Conservation (phyloP, 2,329 filamentous ascomycete genomes). For the Pseudocercospora musae region DNA sequence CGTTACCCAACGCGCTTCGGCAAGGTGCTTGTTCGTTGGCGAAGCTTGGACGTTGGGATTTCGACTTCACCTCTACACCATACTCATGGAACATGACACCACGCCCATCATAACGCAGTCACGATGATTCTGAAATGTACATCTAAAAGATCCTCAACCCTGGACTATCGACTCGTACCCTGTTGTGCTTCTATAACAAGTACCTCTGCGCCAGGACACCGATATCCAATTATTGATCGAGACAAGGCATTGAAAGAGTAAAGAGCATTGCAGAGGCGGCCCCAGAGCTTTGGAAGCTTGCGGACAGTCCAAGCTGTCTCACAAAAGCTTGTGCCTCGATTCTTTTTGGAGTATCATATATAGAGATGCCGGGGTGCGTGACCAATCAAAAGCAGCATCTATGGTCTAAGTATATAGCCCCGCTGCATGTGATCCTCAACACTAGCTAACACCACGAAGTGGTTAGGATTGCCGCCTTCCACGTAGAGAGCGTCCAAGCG, state of each 20-base stretch:
- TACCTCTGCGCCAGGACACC: not conserved
- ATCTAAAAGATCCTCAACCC: not conserved
- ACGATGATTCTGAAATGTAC: not conserved
- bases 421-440: no score
- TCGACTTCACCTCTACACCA: not conserved
- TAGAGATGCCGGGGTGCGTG: no score
- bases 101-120: no score
- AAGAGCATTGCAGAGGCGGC: no score
- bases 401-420: no score
- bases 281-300: no score
- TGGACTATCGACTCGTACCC: not conserved
- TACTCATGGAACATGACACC: no score
- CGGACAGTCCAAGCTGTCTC: no score
- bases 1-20: not conserved
- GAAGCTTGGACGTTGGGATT: not conserved
- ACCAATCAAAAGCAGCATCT: slow-evolving; percentile 2
- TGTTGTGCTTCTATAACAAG: not conserved
- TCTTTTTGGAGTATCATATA: not conserved
- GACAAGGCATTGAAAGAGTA: no score
- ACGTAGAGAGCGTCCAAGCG: not conserved
- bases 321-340: not conserved
- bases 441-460: no score
- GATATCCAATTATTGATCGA: no score
- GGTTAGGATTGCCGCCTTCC: slow-evolving; percentile 21
- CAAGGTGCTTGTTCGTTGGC: not conserved